These are phyloP conservation scores for Mycena pura DNA, from an alignment of 768 basidiomycete species.

Conservation along the genomic window DNA sequence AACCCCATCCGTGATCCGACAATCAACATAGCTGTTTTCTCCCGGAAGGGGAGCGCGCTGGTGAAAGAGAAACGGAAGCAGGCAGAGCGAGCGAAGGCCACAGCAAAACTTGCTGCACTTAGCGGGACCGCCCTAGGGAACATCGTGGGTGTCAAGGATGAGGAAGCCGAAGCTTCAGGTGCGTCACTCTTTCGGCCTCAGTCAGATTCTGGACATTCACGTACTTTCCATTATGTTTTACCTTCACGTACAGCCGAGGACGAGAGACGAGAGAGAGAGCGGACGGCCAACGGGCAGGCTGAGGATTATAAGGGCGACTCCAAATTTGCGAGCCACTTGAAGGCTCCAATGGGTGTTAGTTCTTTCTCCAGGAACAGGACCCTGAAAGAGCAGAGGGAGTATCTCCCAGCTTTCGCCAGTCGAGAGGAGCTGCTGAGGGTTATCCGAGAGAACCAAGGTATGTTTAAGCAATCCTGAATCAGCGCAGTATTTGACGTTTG, in stretches of 20 bases:
- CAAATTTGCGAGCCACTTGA: conserved; percentile 95
- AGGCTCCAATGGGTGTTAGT: conserved; percentile 77
- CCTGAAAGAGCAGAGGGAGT: conserved; percentile 94
- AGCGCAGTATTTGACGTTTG: too few species aligned
- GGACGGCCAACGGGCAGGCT: conserved; percentile 58
- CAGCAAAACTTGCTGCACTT: conserved; percentile 91
- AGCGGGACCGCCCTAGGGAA: conserved; percentile 96
- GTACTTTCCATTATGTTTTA: conserved; percentile 53
- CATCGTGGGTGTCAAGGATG: conserved; percentile 96
- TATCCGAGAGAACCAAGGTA: conserved; percentile 95
- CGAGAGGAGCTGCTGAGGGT: conserved; percentile 89
- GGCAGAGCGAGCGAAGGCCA: conserved; percentile 94
- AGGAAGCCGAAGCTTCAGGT: conserved; percentile 93
- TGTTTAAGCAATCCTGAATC: conserved; percentile 20
- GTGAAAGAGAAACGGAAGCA: conserved; percentile 97
- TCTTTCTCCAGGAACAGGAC: conserved; percentile 83
- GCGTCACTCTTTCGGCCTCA: conserved; percentile 41
- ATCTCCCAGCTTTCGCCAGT: conserved; percentile 96
- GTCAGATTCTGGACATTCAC: conserved; percentile 81
- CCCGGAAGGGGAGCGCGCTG: conserved; percentile 94
- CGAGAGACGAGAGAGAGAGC: conserved; percentile 53
- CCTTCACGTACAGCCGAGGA: conserved; percentile 56
- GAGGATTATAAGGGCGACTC: conserved; percentile 92
- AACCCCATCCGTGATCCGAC: conserved; percentile 94
- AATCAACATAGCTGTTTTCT: conserved; percentile 94